Conservation (phyloP, 805 yeast species). For the Candida peoriensis region DNA sequence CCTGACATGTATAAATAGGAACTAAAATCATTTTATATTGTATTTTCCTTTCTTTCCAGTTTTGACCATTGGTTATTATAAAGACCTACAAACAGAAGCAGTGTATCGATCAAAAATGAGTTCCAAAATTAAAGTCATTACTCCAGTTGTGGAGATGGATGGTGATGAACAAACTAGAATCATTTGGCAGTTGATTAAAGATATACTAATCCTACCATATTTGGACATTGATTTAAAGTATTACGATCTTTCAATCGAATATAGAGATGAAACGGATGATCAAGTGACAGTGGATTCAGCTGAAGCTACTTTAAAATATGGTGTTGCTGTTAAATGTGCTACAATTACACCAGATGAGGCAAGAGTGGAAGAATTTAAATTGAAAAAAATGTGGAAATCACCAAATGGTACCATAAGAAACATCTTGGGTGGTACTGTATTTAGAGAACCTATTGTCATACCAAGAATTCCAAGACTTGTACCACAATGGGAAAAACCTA, state of each 20-base stretch:
- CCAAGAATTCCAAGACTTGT: constrained; percentile 83
- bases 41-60: too few species aligned
- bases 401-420: constrained; percentile 98
- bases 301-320: constrained; percentile 78
- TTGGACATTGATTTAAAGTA: constrained; percentile 84
- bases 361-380: constrained; percentile 82
- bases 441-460: constrained; percentile 93
- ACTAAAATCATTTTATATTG: too few species aligned
- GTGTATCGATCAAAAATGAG: too few species aligned
- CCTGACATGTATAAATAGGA: too few species aligned
- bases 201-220: constrained; percentile 78
- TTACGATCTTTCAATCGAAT: constrained; percentile 83
- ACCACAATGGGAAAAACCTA: constrained; percentile 92
- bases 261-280: constrained; percentile 86
- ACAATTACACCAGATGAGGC: constrained; percentile 98
- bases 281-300: constrained; percentile 88
- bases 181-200: constrained; percentile 89
- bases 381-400: constrained; percentile 96
- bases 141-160: constrained; percentile 94
- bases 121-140: constrained; percentile 70
- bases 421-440: constrained; percentile 92
- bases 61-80: too few species aligned
- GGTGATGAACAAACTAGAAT: constrained; percentile 98
- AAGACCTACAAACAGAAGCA: too few species aligned
- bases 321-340: constrained; percentile 96